Conservation (phyloP, 805 yeast genomes). For the Kuraishia capsulata region DNA sequence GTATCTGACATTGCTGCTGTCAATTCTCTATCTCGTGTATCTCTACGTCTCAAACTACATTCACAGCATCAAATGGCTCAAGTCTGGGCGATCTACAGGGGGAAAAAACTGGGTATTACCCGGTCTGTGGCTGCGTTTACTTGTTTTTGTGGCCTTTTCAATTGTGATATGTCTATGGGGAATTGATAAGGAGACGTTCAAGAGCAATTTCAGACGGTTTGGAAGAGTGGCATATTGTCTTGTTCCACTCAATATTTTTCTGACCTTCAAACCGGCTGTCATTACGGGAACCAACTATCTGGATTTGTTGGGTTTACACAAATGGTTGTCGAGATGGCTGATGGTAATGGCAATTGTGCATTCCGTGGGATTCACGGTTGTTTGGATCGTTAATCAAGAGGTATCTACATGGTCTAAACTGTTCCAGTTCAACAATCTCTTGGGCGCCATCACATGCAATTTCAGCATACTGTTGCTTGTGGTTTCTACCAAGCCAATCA, state of each 20-base stretch:
- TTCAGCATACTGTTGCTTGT: constrained; percentile 27
- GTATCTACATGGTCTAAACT: constrained; percentile 23
- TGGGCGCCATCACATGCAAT: constrained; percentile 40
- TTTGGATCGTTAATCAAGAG: constrained; percentile 35
- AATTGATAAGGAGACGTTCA: constrained; percentile 22
- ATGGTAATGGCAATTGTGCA: constrained; percentile 38
- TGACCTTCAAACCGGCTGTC: constrained; percentile 50
- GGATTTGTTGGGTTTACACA: constrained; percentile 49
- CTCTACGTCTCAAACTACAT: constrained; percentile 23
- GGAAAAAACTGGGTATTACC: constrained; percentile 23
- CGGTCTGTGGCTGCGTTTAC: constrained; percentile 15
- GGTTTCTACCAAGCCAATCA: constrained; percentile 37
- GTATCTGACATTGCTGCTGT: constrained; percentile 33
- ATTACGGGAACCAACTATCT: constrained; percentile 39
- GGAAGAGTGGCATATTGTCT: constrained; percentile 57
- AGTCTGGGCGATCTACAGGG: constrained; percentile 27
- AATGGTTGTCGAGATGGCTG: constrained; percentile 61
- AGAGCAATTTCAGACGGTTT: constrained; percentile 38
- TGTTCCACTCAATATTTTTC: constrained; percentile 45
- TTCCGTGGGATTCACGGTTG: constrained; percentile 37
- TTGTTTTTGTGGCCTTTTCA: constrained; percentile 19
- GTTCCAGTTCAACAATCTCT: constrained; percentile 26
- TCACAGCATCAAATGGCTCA: constrained; percentile 26
- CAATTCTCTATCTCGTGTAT: constrained; percentile 28
- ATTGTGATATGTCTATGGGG: constrained; percentile 24